phyloP scores from a whole-genome alignment of 2,329 filamentous ascomycete genomes.

The Exophiala oligosperma region DNA sequence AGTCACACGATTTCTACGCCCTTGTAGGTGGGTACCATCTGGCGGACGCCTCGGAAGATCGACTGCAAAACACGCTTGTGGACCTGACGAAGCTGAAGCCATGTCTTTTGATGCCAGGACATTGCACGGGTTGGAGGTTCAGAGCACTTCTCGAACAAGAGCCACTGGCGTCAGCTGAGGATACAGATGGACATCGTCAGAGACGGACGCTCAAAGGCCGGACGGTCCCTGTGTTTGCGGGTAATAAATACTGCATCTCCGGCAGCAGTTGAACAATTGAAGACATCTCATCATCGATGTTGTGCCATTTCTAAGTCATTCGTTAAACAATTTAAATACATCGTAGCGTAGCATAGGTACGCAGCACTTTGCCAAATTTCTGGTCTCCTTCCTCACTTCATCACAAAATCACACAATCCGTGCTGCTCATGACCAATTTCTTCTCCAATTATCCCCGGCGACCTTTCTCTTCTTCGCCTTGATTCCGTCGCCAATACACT shows the following conservation, averaged over 20 bases:
- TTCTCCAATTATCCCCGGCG: conserved; percentile 23
- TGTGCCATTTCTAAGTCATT: too few species aligned
- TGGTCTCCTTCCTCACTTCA: neutral
- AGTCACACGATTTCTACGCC: conserved; percentile 40
- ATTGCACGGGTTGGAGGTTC: conserved; percentile 57
- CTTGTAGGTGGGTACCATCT: conserved; percentile 57
- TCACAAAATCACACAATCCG: neutral
- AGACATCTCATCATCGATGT: too few species aligned
- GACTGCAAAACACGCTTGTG: conserved; percentile 45
- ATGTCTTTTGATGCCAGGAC: conserved; percentile 53
- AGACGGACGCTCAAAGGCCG: neutral
- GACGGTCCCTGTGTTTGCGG: neutral
- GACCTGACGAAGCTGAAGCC: conserved; percentile 50
- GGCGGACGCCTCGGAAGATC: conserved; percentile 44
- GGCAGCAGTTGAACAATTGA: neutral
- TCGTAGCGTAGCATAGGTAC: too few species aligned
- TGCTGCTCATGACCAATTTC: conserved; percentile 19
- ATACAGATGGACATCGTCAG: neutral
- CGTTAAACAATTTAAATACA: too few species aligned
- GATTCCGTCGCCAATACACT: conserved; percentile 37
- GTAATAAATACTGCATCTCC: neutral
- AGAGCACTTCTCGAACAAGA: conserved; percentile 53
- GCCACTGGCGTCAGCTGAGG: conserved; percentile 41
- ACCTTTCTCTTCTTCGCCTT: conserved; percentile 31
- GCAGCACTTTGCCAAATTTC: too few species aligned